phyloP scores from a whole-genome alignment of 306 rosid species.

The Inga oerstediana region DNA sequence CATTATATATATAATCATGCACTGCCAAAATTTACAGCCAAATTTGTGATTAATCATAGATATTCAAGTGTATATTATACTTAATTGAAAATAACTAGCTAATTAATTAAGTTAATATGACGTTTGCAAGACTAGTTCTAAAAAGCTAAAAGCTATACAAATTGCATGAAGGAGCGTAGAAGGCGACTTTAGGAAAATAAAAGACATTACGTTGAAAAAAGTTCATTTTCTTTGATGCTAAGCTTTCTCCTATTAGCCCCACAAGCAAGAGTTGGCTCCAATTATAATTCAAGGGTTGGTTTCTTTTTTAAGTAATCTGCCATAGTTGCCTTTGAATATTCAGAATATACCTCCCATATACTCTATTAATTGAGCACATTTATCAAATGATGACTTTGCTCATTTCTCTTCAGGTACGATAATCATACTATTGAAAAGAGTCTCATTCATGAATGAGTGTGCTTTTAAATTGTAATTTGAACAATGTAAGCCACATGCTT shows the following conservation, averaged over 20 bases:
- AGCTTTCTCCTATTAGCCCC: constrained; percentile 5
- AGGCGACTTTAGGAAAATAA: not conserved
- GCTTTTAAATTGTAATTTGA: too few species aligned
- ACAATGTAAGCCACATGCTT: too few species aligned
- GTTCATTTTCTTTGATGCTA: not conserved
- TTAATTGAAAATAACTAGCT: not conserved
- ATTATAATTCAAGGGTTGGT: not conserved
- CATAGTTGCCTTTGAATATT: not conserved
- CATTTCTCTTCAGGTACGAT: too few species aligned
- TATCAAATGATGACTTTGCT: too few species aligned
- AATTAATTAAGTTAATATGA: not conserved
- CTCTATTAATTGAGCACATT: too few species aligned
- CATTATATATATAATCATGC: not conserved
- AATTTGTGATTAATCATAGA: not conserved
- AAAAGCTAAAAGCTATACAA: not conserved
- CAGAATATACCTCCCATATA: not conserved
- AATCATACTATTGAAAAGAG: too few species aligned
- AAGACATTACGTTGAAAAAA: not conserved
- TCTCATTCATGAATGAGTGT: too few species aligned
- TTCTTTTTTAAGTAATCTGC: too few species aligned
- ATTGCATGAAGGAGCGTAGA: not conserved
- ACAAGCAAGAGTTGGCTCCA: not conserved
- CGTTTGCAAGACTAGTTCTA: not conserved
- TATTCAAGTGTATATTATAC: not conserved
- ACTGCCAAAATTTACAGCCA: not conserved